Evolutionary conservation across 2,329 filamentous ascomycete species (phyloP).

Genomic region (Hypoxylon sp.): DNA sequence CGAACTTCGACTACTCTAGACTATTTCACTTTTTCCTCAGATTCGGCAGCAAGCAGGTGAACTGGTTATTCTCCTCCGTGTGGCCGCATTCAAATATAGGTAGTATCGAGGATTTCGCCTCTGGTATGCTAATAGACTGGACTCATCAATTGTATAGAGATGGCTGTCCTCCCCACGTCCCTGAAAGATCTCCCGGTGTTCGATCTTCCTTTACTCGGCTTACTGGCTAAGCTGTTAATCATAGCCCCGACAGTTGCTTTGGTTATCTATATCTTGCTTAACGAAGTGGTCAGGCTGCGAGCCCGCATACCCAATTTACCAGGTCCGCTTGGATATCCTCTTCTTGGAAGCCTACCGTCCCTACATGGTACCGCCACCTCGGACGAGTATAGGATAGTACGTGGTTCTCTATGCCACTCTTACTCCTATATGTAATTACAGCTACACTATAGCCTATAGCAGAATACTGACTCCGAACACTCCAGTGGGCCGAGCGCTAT

Average conservation of each 20-base stretch:
- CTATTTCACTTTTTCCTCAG: neutral
- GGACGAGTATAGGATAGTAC: slow-evolving; percentile 40
- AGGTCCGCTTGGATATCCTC: slow-evolving; percentile 29
- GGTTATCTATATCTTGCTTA: slow-evolving; percentile 21
- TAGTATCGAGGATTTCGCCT: neutral
- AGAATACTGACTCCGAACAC: neutral
- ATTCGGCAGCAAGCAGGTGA: neutral
- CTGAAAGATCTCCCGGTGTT: slow-evolving; percentile 4
- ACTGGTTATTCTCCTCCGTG: neutral
- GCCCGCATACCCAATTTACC: slow-evolving; percentile 25
- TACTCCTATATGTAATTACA: neutral
- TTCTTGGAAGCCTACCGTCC: slow-evolving; percentile 30
- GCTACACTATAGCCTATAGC: neutral
- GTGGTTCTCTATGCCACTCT: neutral
- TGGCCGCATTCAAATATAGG: neutral
- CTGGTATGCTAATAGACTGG: neutral
- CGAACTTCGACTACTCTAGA: neutral
- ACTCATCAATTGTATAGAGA: slow-evolving; percentile 1
- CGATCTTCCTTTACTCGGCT: neutral
- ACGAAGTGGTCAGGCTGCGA: slow-evolving; percentile 26
- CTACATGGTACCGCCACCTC: slow-evolving; percentile 31
- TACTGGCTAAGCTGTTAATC: slow-evolving; percentile 7
- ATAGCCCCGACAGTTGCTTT: slow-evolving; percentile 5
- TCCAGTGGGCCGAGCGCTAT: slow-evolving; percentile 41
- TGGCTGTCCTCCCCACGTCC: slow-evolving; percentile 16